A percentile compares a stretch with the other conserved stretches of the same genome.
phyloP scores from a whole-genome alignment of 1,139 yeast species.

The Geotrichum europaeum region DNA sequence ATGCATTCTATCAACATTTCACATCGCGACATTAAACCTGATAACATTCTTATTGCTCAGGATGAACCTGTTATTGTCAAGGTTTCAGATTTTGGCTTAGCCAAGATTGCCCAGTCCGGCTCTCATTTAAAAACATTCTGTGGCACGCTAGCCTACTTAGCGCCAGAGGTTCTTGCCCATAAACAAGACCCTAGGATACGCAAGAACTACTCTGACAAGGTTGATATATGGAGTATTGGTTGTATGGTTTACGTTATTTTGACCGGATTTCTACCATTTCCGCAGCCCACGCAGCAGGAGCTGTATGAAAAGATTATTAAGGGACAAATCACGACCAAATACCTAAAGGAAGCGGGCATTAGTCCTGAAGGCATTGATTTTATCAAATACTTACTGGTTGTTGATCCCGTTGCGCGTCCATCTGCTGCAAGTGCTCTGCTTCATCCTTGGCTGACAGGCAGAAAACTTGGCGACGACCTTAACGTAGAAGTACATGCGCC shows the following conservation, averaged over 20 bases:
- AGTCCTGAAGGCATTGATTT: constrained; percentile 64
- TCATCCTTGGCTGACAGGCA: constrained; percentile 54
- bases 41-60: constrained; percentile 81
- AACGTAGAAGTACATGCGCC: constrained; percentile 2
- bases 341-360: constrained; percentile 61
- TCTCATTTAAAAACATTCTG: constrained; percentile 83
- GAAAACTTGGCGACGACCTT: constrained; percentile 1
- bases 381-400: constrained; percentile 60
- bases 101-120: constrained; percentile 71
- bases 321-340: constrained; percentile 77
- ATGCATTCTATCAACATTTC: constrained; percentile 87
- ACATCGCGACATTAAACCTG: constrained; percentile 85
- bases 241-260: constrained; percentile 84
- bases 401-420: constrained; percentile 63
- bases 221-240: constrained; percentile 95
- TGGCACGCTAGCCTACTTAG: constrained; percentile 85
- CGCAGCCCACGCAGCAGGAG: constrained; percentile 85
- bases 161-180: constrained; percentile 79
- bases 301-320: constrained; percentile 66
- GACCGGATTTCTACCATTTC: constrained; percentile 89
- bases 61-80: constrained; percentile 87
- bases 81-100: constrained; percentile 89
- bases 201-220: constrained; percentile 62
- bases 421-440: constrained; percentile 66
- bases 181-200: constrained; percentile 15